Base-by-base conservation (phyloP, 2,329 filamentous ascomycete species). In the Passalora sequoiae region DNA sequence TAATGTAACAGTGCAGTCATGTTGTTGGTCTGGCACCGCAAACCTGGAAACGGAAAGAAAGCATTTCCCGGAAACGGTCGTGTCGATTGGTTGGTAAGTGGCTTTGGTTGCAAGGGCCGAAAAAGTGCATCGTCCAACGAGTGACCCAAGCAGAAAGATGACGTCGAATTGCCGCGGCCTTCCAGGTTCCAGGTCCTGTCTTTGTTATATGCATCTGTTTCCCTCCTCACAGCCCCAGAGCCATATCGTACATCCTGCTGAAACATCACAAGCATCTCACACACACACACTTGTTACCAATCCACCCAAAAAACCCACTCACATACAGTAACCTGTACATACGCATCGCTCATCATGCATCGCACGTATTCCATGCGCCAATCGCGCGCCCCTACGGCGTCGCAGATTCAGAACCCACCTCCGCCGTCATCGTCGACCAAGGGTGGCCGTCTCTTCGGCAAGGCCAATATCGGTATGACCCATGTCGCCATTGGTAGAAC, bases 281-380 rank as follows among this genome's bases (percentile, higher is more conserved):
- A 19, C 15, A 19, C 6, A 15, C 13, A 33, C 30, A 19, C 30
- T 9, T 19, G 7, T 19, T 19, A 19, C 22, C 15, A 12, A 40
- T 8, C 21, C 4, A 42, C 29, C 19, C n/a, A 5, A 36, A 24
- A 17, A 4, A 30, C 29, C 24, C 28, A 9, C 30, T 44, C 37
- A 51, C 31, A 27, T 13, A 27, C 36, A 38, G 29, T n/a, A 28
- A 22, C 36, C 19, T 15, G 28, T 10, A 17, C 17, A 12, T 12
- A 4, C 28, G 10, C 22, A 32, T 16, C 42, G 57, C 55, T 58
- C 55, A 64, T 33, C 47, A 98, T 98, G 91, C 92, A 98, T 80
- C 89, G 91, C 69, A 96, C 92, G 56, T 98, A 97, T 69, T 95
- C 89, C 61, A 94, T 96, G 92, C 89, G 92, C 83, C 86, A 94